Percentiles rank a stretch among this genome's conserved stretches.
Conservation (phyloP, 2,329 filamentous ascomycete genomes). For the Nigrospora oryzae region DNA sequence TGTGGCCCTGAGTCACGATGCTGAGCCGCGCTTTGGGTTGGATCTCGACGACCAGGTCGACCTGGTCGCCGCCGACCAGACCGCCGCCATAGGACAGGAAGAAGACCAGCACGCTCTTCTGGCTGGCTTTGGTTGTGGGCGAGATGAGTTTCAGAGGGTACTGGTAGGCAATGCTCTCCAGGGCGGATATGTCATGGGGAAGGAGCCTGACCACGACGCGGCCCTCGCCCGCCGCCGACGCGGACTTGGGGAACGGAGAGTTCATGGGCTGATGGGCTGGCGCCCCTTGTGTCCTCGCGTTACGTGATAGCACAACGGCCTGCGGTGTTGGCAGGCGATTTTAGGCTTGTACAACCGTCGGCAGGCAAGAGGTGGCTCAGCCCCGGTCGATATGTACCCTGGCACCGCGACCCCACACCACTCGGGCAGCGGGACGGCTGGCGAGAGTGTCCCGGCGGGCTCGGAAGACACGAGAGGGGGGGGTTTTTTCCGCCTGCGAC, state of each 20-base stretch:
- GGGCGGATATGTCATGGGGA: slow-evolving; percentile 61
- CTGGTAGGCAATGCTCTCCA: slow-evolving; percentile 74
- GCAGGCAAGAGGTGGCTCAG: too few relatives aligned
- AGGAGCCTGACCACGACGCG: slow-evolving; percentile 65
- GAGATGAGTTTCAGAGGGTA: slow-evolving; percentile 94
- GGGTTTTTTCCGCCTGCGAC: too few relatives aligned
- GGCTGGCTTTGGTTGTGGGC: slow-evolving; percentile 56
- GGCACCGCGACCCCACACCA: too few relatives aligned
- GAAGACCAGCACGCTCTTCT: slow-evolving; percentile 71
- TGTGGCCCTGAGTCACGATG: slow-evolving; percentile 69
- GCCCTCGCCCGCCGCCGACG: slow-evolving; percentile 70
- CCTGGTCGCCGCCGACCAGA: slow-evolving; percentile 77
- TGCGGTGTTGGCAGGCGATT: too few relatives aligned
- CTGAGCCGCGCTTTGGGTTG: slow-evolving; percentile 57
- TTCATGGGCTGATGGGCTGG: slow-evolving; percentile 22
- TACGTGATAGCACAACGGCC: too few relatives aligned
- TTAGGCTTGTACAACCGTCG: too few relatives aligned
- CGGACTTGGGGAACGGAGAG: slow-evolving; percentile 71
- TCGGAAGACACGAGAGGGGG: too few relatives aligned
- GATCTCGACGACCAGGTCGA: slow-evolving; percentile 64
- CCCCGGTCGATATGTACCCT: too few relatives aligned
- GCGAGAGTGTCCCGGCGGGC: too few relatives aligned
- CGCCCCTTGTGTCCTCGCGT: too few relatives aligned
- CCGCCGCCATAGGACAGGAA: slow-evolving; percentile 92
- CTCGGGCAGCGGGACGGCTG: too few relatives aligned